A percentile compares a stretch with the other conserved stretches of the same genome.
These are phyloP conservation scores for Stevia rebaudiana DNA, from an alignment of 140 eudicot species.

Conservation along the genomic window DNA sequence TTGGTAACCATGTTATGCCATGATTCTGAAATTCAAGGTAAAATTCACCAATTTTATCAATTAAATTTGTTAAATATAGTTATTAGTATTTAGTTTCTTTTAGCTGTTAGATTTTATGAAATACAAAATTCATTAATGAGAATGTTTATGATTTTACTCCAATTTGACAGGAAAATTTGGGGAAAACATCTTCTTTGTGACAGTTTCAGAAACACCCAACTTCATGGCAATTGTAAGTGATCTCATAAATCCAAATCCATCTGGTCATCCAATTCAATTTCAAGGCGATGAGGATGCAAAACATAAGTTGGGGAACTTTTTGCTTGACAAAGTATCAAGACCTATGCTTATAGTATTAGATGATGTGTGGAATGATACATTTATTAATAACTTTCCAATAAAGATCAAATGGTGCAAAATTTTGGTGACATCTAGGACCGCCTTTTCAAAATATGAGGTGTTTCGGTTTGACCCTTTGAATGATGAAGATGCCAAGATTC, in stretches of 20 bases:
- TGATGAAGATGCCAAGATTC: conserved; percentile 37
- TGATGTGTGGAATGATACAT: conserved; percentile 43
- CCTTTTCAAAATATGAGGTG: conserved; percentile 10
- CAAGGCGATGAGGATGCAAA: too few species aligned
- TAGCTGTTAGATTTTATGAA: too few species aligned
- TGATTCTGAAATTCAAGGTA: conserved; percentile 38
- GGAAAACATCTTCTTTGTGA: conserved; percentile 32
- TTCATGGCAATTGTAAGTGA: too few species aligned
- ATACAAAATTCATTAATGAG: too few species aligned
- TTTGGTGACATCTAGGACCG: conserved; percentile 49
- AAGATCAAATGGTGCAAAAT: too few species aligned
- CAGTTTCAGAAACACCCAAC: conserved; percentile 36
- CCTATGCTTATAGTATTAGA: conserved; percentile 50
- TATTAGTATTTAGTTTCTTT: too few species aligned
- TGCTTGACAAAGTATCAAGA: conserved; percentile 18
- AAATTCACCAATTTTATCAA: too few species aligned
- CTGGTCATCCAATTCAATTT: too few species aligned
- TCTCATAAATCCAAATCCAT: too few species aligned
- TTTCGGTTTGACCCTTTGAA: conserved; percentile 34
- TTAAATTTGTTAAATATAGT: too few species aligned
- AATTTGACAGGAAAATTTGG: conserved; percentile 11
- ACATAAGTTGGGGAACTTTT: too few species aligned
- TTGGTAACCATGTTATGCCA: conserved; percentile 35
- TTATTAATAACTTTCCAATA: conserved; percentile 15
- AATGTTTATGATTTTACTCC: neutral